These are phyloP conservation scores for Boletus sp. DNA, from an alignment of 1,284 basidiomycete genomes.

Conservation along the genomic window DNA sequence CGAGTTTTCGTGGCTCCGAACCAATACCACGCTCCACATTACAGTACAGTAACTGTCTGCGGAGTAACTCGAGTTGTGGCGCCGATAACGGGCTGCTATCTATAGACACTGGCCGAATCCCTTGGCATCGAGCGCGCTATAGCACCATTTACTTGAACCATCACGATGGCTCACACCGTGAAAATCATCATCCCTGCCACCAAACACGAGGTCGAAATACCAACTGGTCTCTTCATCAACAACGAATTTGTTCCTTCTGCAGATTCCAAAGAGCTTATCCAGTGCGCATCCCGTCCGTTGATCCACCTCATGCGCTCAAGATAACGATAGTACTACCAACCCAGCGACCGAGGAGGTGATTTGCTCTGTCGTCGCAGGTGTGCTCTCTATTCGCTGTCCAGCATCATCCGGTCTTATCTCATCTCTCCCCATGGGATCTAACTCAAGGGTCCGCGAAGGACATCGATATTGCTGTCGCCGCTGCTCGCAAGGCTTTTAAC, in stretches of 20 bases:
- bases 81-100: conserved; percentile 15
- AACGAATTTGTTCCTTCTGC: conserved; percentile 76
- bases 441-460: conserved; percentile 65
- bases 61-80: conserved; percentile 5
- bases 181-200: conserved; percentile 38
- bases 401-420: conserved; percentile 3
- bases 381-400: conserved; percentile 4
- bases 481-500: conserved; percentile 81
- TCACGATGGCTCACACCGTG: conserved; percentile 46
- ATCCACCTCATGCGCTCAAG: conserved; percentile 10
- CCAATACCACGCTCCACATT: no score
- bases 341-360: conserved; percentile 73
- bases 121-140: background rate
- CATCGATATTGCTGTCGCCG: conserved; percentile 78
- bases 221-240: conserved; percentile 88
- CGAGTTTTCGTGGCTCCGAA: background rate
- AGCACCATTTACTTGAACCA: conserved; percentile 23
- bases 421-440: conserved; percentile 24
- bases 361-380: conserved; percentile 66
- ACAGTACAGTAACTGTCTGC: conserved; percentile 3
- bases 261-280: conserved; percentile 56
- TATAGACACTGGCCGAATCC: conserved; percentile 15
- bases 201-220: conserved; percentile 56
- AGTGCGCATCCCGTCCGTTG: conserved; percentile 37
- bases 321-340: conserved; percentile 53